Evolutionary conservation across 1,139 yeast genomes (phyloP).

Genomic region (Sugiyamaella japonica): DNA sequence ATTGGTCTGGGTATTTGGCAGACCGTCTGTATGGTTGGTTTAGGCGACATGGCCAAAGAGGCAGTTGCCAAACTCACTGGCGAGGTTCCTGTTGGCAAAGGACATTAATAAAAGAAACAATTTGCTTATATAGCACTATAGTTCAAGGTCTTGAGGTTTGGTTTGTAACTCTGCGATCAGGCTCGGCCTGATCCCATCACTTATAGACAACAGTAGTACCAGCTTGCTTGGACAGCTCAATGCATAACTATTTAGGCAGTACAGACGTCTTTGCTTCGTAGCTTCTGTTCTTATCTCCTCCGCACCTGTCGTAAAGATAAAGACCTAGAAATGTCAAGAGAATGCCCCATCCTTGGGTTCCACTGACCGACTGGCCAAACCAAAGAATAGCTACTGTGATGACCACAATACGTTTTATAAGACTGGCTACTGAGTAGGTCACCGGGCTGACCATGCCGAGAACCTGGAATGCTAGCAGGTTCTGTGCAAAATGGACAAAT

Average conservation of each 20-base stretch:
- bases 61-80: constrained; percentile 60
- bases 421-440: constrained; percentile 86
- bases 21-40: constrained; percentile 98
- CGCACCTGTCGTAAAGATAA: constrained; percentile 75
- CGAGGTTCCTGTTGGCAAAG: constrained; percentile 51
- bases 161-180: not conserved
- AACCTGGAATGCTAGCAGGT: constrained; percentile 84
- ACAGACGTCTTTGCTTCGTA: constrained; percentile 21
- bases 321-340: constrained; percentile 61
- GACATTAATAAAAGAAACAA: constrained; percentile 35
- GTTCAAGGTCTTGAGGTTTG: too few species aligned
- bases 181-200: not conserved
- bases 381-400: constrained; percentile 77
- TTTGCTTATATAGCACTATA: too few species aligned
- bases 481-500: constrained; percentile 77
- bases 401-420: constrained; percentile 82
- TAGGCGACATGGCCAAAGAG: constrained; percentile 87
- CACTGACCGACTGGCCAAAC: constrained; percentile 58
- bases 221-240: too few species aligned
- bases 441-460: constrained; percentile 85
- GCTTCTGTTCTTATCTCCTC: constrained; percentile 41
- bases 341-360: constrained; percentile 68
- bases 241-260: constrained; percentile 25
- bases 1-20: constrained; percentile 97
- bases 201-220: too few species aligned